Evolutionary conservation across 2,329 filamentous ascomycete genomes (phyloP), one percentile per base, ranked within the genome.

Genomic region (Coccinonectria pachysandricola): DNA sequence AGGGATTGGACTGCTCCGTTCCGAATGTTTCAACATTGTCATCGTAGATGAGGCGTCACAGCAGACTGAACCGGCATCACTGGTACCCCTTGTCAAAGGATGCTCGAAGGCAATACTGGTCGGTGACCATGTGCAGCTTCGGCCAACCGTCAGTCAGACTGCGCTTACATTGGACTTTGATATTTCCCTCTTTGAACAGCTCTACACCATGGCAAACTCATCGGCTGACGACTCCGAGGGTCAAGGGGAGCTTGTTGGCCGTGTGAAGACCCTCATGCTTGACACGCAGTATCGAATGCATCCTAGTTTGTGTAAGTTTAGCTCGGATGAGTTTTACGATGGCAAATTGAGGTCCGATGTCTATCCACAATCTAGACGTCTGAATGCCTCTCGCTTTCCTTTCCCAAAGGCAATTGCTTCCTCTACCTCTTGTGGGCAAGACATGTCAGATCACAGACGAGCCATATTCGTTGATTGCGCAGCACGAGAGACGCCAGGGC

Each of bases 11-110:
- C 36, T 65, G 4, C 48, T 64, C 5, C 52, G 58, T 10, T 42
- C 37, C 4, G 44, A 61, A 26, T 15, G 24, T 1, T 62, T 63
- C 26, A 46, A 54, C 16, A 52, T 50, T 5, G 56, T 62, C 9
- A 52, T 64, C 28, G 47, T 65, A 4, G 59, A 63, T 28, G 59
- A 65, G 43, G 60, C 62, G 6, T 65, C 60, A 3, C 60, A 65
- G 32, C 57, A 58, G 29, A 62, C 57, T 0, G 60, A 65, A 30
- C 52, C 60, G 0, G 50, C 43, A 1, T 54, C 53, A 3, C 37
- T 64, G 1, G 46, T 62, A 0, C 57, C 54, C 3, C 43, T 62
- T 3, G 48, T 56, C 7, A 64, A 60, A 28, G 56, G 58, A 0
- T 62, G 60, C 24, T 31, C 42, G n/a, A 54, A 52, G 24, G 59